Evolutionary conservation across 345 rosid species (phyloP), one percentile per base, ranked within the genome.

Genomic region (Crucihimalaya himalaica): DNA sequence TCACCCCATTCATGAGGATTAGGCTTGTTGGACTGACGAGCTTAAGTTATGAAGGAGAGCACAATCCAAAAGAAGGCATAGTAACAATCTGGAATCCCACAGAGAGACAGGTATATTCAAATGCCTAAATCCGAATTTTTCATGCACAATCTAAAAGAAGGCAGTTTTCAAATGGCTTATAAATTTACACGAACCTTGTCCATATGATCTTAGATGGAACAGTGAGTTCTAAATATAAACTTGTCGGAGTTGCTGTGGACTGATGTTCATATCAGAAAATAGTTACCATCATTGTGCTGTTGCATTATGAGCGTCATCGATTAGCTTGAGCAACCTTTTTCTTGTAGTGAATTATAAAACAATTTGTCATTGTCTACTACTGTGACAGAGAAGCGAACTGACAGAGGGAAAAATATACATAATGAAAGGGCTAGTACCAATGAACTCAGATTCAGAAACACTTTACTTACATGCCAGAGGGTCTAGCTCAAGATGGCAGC

Each of bases 1-100:
- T 94, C 55, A 73, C 91, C 15, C 92, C 97, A 58, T 89, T 93
- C 79, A 84, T 91, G 86, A 93, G 97, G 87, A 75, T 89, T 39
- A 84, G 91, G 83, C 93, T 91, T 56, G 92, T 85, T 71, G 97
- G 97, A 37, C 75, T 94, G 79, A 84, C 72, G 8, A 79, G 79
- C 59, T 48, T 72, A 75, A 78, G 56, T 71, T 68, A 62, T 70
- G 70, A 69, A 58, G 83, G 79, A 61, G 76, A 82, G 48, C 66
- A 53, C 32, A 63, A 74, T 48, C 68, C 82, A 39, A 87, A 82
- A 79, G 89, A 88, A 81, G 97, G 93, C 63, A 80, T 92, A 34
- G 78, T 95, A 82, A 89, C 97, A 50, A 87, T 92, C 78, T 95
- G 99, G 99, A 85, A 84, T 74, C 99, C 99, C 8, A 86, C 96